Evolutionary conservation across 2,329 filamentous ascomycete species (phyloP), one percentile per base, ranked within the genome.

Genomic region (Arachnomyces sp.): DNA sequence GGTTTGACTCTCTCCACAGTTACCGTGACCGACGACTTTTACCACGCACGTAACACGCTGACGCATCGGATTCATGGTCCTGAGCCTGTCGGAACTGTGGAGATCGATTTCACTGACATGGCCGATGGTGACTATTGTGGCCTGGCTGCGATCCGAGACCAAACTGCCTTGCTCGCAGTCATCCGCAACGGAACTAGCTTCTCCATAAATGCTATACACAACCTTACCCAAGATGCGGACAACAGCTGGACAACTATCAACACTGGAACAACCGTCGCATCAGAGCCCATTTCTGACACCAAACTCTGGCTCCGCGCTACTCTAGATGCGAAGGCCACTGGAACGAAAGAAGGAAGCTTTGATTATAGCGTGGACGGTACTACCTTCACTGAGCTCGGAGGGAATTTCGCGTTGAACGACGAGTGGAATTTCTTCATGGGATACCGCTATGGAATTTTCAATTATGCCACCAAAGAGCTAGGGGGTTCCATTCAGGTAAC

Each of bases 101-200:
- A 62, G 9, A 48, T 78, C 6, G 67, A 78, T 49, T 65, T 70
- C 31, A 61, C 57, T 30, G 57, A 59, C 31, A 72, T 77, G 65
- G 53, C 56, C 0, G 65, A 69, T 39, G 74, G 74, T 2, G 75
- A 78, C 44, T 59, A 66, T 9, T 62, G 67, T 0, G 75, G 75
- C 1, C 60, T 75, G 0, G 68, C 71, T 0, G 57, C 69, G 3
- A 73, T 78, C 57, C 67, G 75, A 1, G 73, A 78, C 48, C 57
- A 62, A n/a, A 64, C 62, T 1, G 71, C 71, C 0, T 77, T 69
- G 52, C 71, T 78, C 18, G 73, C 71, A 2, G 52, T 78, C n/a
- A 50, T 63, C 40, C 65, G 65, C 39, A 25, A 25, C 9, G 21
- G 21, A 25, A 25, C 21, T 25, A 9, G 9, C 21, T 25, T 25